Conservation (phyloP, 345 rosid species). For the Raphanus raphanistrum region DNA sequence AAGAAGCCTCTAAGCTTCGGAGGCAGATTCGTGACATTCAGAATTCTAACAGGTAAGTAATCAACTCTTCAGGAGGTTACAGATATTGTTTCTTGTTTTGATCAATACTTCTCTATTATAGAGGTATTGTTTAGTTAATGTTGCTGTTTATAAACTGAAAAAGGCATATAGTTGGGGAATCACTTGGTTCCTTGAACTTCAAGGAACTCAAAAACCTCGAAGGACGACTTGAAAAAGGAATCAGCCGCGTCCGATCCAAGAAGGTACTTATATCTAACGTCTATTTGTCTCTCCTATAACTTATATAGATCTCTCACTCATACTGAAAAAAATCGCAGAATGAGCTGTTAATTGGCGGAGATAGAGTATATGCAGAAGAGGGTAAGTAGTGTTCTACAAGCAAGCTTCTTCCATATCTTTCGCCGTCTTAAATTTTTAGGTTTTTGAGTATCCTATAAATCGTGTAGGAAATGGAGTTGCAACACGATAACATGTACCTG, state of each 20-base stretch:
- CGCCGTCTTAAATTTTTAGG: not conserved
- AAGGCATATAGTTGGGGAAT: constrained; percentile 75
- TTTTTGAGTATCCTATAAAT: not conserved
- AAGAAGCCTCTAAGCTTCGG: constrained; percentile 89
- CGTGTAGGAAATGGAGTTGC: constrained; percentile 82
- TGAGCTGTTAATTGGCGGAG: constrained; percentile 70
- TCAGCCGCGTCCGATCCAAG: constrained; percentile 78
- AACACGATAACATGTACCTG: constrained; percentile 72
- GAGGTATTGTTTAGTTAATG: not conserved
- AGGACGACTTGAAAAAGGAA: constrained; percentile 78
- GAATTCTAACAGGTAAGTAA: constrained; percentile 59
- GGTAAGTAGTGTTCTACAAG: constrained; percentile 42
- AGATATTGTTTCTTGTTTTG: not conserved
- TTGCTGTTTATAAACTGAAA: constrained; percentile 7
- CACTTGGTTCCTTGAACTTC: constrained; percentile 56
- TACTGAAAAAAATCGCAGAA: constrained; percentile 45
- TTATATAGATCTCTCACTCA: constrained; percentile 13
- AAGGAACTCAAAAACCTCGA: constrained; percentile 90
- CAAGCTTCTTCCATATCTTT: constrained; percentile 4
- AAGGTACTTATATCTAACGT: constrained; percentile 46
- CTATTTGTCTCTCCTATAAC: not conserved
- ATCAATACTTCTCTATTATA: constrained; percentile 4
- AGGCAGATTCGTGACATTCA: constrained; percentile 75
- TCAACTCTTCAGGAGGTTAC: not conserved
- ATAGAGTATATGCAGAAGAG: constrained; percentile 91